Percentiles rank a stretch among this genome's conserved stretches.
These are phyloP conservation scores for Mucor plumbeus DNA, from an alignment of 371 early-diverging fungal species.

Conservation along the genomic window DNA sequence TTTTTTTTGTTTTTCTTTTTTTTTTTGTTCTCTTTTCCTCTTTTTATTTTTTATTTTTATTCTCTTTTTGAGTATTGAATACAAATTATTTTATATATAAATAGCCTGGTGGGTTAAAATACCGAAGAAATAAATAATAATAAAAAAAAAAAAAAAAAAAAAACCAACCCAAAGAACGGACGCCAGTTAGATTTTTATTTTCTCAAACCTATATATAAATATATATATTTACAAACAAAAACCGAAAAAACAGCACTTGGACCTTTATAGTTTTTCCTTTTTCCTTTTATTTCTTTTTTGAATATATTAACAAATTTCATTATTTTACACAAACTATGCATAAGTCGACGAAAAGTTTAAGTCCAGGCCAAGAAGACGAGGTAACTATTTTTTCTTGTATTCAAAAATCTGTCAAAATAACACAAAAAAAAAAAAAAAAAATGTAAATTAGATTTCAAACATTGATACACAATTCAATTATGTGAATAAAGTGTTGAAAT, in stretches of 20 bases:
- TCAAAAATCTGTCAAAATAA: constrained; percentile 4
- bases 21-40: not conserved
- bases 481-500: constrained; percentile 47
- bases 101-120: not conserved
- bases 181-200: not conserved
- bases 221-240: not conserved
- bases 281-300: not conserved
- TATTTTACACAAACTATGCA: constrained; percentile 1
- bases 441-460: constrained; percentile 36
- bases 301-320: not conserved
- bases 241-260: not conserved
- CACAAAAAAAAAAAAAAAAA: too few relatives aligned
- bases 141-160: not conserved
- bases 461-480: constrained; percentile 47
- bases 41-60: not conserved
- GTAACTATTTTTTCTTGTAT: not conserved
- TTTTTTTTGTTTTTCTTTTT: not conserved
- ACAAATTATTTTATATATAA: not conserved
- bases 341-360: constrained; percentile 16
- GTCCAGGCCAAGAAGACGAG: constrained; percentile 27
- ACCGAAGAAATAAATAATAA: too few relatives aligned
- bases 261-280: not conserved
- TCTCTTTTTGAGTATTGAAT: too few relatives aligned
- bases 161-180: not conserved
- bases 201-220: not conserved